Evolutionary conservation across 495 filamentous ascomycete species (phyloP).

Genomic region (Penicillium atrosanguineum): DNA sequence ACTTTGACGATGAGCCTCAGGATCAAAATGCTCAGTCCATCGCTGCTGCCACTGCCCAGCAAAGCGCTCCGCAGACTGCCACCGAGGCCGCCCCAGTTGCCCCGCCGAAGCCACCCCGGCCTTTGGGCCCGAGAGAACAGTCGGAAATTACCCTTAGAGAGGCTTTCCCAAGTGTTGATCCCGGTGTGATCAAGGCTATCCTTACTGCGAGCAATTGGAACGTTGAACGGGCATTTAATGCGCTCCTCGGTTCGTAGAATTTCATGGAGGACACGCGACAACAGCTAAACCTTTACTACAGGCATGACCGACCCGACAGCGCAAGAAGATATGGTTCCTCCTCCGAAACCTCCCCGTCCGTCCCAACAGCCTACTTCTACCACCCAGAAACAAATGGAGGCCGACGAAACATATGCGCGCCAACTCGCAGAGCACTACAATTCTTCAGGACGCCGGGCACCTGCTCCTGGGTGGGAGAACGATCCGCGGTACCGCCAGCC

Average conservation of each 20-base stretch:
- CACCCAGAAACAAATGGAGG: constrained; percentile 74
- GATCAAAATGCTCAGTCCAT: constrained; percentile 52
- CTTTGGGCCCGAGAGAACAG: constrained; percentile 74
- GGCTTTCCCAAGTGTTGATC: constrained; percentile 86
- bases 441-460: constrained; percentile 41
- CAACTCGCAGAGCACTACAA: constrained; percentile 92
- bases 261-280: neutral
- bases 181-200: constrained; percentile 81
- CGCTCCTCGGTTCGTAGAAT: constrained; percentile 67
- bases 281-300: constrained; percentile 26
- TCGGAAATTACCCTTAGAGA: constrained; percentile 88
- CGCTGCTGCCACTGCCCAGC: constrained; percentile 2
- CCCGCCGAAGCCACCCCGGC: constrained; percentile 87
- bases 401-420: constrained; percentile 90
- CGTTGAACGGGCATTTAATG: constrained; percentile 94
- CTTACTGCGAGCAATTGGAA: constrained; percentile 79
- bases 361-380: constrained; percentile 52
- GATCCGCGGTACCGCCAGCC: constrained; percentile 31
- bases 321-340: constrained; percentile 60
- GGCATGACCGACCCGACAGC: constrained; percentile 94
- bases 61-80: constrained; percentile 17
- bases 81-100: constrained; percentile 57
- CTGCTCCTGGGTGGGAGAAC: constrained; percentile 45
- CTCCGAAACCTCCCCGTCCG: constrained; percentile 71
- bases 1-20: constrained; percentile 83